Base-by-base conservation (phyloP, 129 eudicot genomes). In the Centaurea solstitialis region DNA sequence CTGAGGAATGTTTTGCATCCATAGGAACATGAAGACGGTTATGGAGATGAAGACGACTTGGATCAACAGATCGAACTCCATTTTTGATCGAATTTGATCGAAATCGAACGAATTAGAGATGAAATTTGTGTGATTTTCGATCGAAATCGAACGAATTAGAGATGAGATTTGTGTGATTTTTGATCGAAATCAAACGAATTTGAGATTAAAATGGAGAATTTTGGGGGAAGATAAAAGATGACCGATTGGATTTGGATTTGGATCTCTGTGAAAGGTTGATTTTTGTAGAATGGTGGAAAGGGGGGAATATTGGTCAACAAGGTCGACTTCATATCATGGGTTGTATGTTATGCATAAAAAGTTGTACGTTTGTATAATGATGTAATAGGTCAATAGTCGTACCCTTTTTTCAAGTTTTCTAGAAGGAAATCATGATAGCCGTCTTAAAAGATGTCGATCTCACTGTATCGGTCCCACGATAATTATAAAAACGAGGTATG, bases 1-100 rank as follows among this genome's bases (percentile, higher is more conserved):
- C 53, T 88, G 93, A 22, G 98, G 98, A 24, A 91, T 77, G 81
- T 85, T 66, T 47, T 86, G 74, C 82, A 87, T 86, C 86, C 57
- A 85, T 39, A 89, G 75, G 85, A 89, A 91, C 89, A 86, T 83
- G 86, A 87, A 67, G 66, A 89, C 4, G 1, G 77, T n/a, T 38
- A 76, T 13, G 37, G 81, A 61, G 62, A 89, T 70, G 9, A 85
- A 9, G 38, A 40, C 18, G 0, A 82, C 93, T 64, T 93, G 98
- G 3, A 93, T 62, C 6, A 86, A n/a, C 0, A 93, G 77, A 81
- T 93, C 98, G 18, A 35, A 10, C 79, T 80, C 73, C 98, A 93
- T 93, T 64, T 71, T 40, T 40, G 17, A 53, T 57, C 3, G 8
- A 9, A 68, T 10, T 50, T 50, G 39, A 40, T n/a, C n/a, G n/a